phyloP scores from a whole-genome alignment of 192 early-diverging fungal species.

The Linnemannia exigua region DNA sequence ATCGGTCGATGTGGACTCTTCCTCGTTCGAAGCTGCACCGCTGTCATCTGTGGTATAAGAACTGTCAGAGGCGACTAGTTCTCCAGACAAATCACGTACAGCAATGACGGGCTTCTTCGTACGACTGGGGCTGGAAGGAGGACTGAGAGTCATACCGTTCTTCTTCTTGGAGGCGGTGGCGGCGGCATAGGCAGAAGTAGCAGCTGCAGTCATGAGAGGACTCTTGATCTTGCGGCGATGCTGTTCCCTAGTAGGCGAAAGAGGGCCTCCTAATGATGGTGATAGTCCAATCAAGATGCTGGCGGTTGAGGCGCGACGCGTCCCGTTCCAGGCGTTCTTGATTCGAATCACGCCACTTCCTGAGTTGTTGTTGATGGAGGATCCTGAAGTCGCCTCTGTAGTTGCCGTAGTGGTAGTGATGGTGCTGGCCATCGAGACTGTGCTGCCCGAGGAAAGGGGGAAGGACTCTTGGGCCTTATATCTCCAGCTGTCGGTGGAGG shows the following conservation, averaged over 20 bases:
- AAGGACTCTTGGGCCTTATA: constrained; percentile 21
- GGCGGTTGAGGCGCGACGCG: constrained; percentile 35
- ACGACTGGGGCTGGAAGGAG: neutral
- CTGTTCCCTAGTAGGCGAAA: constrained; percentile 26
- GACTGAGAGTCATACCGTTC: constrained; percentile 14
- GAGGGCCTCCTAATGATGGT: neutral
- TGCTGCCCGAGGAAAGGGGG: constrained; percentile 4
- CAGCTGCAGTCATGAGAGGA: constrained; percentile 2
- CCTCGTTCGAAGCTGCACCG: constrained; percentile 4
- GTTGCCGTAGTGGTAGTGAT: neutral
- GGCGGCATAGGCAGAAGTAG: neutral
- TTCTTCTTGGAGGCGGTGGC: constrained; percentile 5
- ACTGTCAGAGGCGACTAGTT: constrained; percentile 10
- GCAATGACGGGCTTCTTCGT: neutral
- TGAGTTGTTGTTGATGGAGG: neutral
- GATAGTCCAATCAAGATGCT: constrained; percentile 9
- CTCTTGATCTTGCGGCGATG: constrained; percentile 28
- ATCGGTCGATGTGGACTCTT: neutral
- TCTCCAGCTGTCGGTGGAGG: constrained; percentile 24
- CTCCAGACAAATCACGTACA: neutral
- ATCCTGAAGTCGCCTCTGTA: neutral
- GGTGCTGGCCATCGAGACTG: neutral
- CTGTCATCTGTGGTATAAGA: constrained; percentile 26
- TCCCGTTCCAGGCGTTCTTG: neutral
- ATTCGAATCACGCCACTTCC: neutral